phyloP scores from a whole-genome alignment of 495 filamentous ascomycete species.

The Tuber melanosporum region DNA sequence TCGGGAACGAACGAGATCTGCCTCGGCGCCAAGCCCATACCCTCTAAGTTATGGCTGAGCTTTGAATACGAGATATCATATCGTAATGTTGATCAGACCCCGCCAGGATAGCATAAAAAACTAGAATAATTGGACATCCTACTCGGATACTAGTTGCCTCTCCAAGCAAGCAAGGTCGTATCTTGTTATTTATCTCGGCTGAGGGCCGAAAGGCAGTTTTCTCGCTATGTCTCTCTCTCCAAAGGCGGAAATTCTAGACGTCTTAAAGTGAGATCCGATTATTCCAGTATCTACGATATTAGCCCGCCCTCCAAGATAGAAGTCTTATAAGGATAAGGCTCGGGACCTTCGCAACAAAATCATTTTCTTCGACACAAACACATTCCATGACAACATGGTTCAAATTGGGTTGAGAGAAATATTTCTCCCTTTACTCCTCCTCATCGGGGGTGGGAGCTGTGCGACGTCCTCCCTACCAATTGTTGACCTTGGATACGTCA shows the following conservation, averaged over 20 bases:
- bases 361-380: background rate
- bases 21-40: background rate
- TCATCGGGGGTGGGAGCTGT: background rate
- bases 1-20: too few relatives aligned
- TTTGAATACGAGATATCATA: background rate
- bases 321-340: background rate
- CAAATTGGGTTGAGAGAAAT: background rate
- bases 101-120: too few relatives aligned
- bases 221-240: too few relatives aligned
- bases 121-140: too few relatives aligned
- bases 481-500: slow-evolving; percentile 38
- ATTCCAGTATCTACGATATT: background rate
- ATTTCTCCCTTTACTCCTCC: background rate
- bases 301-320: background rate
- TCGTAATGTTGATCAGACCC: background rate
- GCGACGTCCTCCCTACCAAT: slow-evolving; percentile 20
- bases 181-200: too few relatives aligned
- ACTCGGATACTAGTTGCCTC: too few relatives aligned
- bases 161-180: too few relatives aligned
- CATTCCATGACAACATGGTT: background rate
- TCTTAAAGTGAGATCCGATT: too few relatives aligned
- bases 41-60: background rate
- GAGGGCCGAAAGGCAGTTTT: too few relatives aligned
- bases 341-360: background rate
- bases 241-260: too few relatives aligned